A percentile compares a stretch with the other conserved stretches of the same genome.
phyloP scores from a whole-genome alignment of 2,329 filamentous ascomycete genomes.

The Paraphaeosphaeria sporulosa region DNA sequence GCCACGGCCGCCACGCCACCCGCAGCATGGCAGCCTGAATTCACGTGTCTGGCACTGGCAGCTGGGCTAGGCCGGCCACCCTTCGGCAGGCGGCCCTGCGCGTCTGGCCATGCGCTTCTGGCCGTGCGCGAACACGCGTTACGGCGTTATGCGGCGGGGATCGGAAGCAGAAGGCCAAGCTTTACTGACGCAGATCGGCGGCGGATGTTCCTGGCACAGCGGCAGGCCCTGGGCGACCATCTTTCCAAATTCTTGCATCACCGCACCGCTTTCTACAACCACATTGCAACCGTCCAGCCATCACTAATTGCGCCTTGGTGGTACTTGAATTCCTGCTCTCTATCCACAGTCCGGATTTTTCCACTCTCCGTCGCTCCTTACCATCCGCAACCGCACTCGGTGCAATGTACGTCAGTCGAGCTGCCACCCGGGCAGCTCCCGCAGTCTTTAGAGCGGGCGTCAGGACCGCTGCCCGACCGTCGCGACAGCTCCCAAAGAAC shows the following conservation, averaged over 20 bases:
- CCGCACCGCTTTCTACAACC: constrained; percentile 17
- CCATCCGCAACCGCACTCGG: constrained; percentile 27
- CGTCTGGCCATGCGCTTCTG: neutral
- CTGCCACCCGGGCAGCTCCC: constrained; percentile 55
- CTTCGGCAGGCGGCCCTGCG: constrained; percentile 1
- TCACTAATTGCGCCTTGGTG: constrained; percentile 12
- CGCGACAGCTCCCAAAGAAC: constrained; percentile 56
- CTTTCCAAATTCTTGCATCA: constrained; percentile 18
- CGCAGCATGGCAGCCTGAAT: neutral
- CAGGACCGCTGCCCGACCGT: constrained; percentile 51
- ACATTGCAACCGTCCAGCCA: constrained; percentile 8
- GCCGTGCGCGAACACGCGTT: neutral
- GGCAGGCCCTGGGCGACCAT: constrained; percentile 11
- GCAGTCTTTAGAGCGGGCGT: constrained; percentile 55
- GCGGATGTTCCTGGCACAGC: constrained; percentile 16
- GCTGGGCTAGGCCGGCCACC: neutral
- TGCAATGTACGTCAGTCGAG: constrained; percentile 56
- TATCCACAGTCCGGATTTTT: constrained; percentile 12
- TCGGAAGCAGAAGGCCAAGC: constrained; percentile 24
- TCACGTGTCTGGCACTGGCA: constrained; percentile 1
- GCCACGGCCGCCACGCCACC: neutral
- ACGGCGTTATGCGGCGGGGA: constrained; percentile 6
- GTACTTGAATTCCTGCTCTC: constrained; percentile 6
- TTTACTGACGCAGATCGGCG: constrained; percentile 24
- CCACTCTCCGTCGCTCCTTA: constrained; percentile 26